These are phyloP conservation scores for Chionographis japonica DNA, from an alignment of 106 monocot species.

Conservation along the genomic window DNA sequence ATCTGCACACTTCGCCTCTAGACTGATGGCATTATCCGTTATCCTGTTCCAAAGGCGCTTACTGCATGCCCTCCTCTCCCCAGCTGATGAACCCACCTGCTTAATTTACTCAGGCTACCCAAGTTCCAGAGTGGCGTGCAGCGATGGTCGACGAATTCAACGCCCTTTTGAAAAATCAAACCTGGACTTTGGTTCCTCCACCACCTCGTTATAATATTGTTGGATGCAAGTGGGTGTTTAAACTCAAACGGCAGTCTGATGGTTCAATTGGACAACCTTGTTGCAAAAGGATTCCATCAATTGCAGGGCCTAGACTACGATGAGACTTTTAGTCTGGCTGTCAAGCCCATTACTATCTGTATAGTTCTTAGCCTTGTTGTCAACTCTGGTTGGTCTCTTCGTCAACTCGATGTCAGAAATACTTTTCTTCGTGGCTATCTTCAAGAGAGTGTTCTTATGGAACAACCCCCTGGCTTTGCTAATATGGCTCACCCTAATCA, in stretches of 20 bases:
- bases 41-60: too few relatives aligned
- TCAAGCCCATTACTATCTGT: neutral
- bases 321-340: slow-evolving; percentile 1
- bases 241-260: neutral
- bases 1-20: too few relatives aligned
- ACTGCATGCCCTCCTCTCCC: too few relatives aligned
- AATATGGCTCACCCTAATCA: neutral
- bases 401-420: neutral
- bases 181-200: neutral
- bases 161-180: neutral
- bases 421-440: neutral
- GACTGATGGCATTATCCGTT: too few relatives aligned
- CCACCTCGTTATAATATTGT: neutral
- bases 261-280: neutral
- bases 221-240: neutral
- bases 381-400: neutral
- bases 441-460: neutral
- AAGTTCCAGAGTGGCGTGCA: too few relatives aligned
- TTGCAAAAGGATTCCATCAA: slow-evolving; percentile 8
- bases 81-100: too few relatives aligned
- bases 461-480: neutral
- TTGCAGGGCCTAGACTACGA: neutral
- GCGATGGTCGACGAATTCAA: too few relatives aligned
- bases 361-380: neutral
- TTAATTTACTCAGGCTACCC: too few relatives aligned